Conservation (phyloP, 331 rosid genomes). For the Ulmus americana region DNA sequence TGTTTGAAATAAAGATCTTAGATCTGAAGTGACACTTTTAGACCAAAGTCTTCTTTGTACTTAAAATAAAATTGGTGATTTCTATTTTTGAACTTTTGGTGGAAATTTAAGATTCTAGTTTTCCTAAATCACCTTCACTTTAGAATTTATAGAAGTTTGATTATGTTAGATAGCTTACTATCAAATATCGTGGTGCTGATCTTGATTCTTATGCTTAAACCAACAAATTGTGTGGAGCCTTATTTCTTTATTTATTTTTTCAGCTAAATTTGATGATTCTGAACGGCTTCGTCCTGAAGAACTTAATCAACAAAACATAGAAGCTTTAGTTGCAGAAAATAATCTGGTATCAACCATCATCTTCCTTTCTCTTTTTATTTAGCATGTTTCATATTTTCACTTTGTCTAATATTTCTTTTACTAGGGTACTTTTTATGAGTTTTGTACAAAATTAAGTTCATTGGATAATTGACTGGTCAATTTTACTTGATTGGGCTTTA, state of each 20-base stretch:
- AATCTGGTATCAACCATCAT: conserved; percentile 58
- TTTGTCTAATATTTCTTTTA: neutral
- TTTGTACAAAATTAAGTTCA: neutral
- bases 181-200: neutral
- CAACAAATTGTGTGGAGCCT: neutral
- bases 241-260: conserved; percentile 10
- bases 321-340: conserved; percentile 93
- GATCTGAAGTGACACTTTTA: too few relatives aligned
- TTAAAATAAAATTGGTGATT: neutral
- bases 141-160: neutral
- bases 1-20: too few relatives aligned
- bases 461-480: neutral
- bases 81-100: neutral
- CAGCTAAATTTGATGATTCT: conserved; percentile 73
- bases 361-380: conserved; percentile 10
- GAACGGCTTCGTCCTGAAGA: conserved; percentile 98
- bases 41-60: too few relatives aligned
- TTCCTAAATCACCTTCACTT: neutral
- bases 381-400: neutral
- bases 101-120: neutral
- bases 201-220: neutral
- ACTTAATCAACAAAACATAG: conserved; percentile 92
- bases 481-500: neutral
- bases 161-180: neutral
- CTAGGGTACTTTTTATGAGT: neutral